Conservation (phyloP, 345 rosid species). For the Isatis tinctoria region DNA sequence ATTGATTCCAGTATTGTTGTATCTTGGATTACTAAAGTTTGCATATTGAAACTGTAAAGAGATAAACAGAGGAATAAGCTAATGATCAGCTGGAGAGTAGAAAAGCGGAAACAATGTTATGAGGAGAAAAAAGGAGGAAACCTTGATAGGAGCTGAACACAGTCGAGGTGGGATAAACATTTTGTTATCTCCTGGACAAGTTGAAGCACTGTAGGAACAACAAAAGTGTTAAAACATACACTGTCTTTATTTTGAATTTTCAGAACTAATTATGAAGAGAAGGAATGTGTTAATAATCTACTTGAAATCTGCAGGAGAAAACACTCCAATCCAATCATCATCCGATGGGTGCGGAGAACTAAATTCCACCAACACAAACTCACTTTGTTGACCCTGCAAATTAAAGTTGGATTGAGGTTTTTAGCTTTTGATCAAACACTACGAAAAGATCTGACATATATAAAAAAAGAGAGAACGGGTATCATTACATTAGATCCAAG, state of each 20-base stretch:
- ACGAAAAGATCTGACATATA: not conserved
- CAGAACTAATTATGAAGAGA: not conserved
- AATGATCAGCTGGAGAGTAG: not conserved
- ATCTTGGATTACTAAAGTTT: slow-evolving; percentile 48
- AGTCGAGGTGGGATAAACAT: slow-evolving; percentile 46
- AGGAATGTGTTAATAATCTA: slow-evolving; percentile 7
- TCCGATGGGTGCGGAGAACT: slow-evolving; percentile 45
- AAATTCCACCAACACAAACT: slow-evolving; percentile 48
- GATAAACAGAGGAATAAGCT: not conserved
- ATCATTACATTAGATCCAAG: slow-evolving; percentile 46
- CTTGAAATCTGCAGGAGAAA: slow-evolving; percentile 76
- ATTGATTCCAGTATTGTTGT: slow-evolving; percentile 47
- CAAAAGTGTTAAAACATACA: not conserved
- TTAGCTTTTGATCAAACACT: not conserved
- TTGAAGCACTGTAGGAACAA: slow-evolving; percentile 46
- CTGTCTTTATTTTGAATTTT: not conserved
- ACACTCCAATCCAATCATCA: slow-evolving; percentile 78
- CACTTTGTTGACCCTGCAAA: slow-evolving; percentile 51
- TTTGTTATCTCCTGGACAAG: slow-evolving; percentile 43
- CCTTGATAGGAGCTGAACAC: slow-evolving; percentile 73
- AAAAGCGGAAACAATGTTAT: not conserved
- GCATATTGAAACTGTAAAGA: slow-evolving; percentile 57
- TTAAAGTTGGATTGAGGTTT: not conserved
- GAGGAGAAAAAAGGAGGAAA: not conserved
- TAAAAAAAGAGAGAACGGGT: not conserved